These are phyloP conservation scores for Colletotrichum spinosum DNA, from an alignment of 2,329 filamentous ascomycete species.

Conservation along the genomic window DNA sequence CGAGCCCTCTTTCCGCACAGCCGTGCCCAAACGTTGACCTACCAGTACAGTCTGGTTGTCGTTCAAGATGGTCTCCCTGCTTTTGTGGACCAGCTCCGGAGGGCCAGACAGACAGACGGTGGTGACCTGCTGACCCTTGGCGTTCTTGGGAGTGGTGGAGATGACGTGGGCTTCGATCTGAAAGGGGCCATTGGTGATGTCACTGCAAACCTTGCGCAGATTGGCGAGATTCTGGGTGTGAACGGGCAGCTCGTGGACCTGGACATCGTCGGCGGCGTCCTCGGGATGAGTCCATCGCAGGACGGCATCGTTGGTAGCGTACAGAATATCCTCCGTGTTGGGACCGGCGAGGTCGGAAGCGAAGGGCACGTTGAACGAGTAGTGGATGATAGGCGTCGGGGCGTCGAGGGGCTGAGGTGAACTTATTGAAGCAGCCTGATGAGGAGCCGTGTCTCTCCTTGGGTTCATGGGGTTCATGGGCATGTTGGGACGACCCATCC, in stretches of 20 bases:
- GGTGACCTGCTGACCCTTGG: slow-evolving; percentile 76
- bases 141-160: slow-evolving; percentile 80
- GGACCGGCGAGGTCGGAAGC: slow-evolving; percentile 91
- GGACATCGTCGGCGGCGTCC: slow-evolving; percentile 84
- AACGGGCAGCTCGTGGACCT: slow-evolving; percentile 90
- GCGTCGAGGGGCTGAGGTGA: slow-evolving; percentile 79
- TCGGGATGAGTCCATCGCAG: slow-evolving; percentile 94
- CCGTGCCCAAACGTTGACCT: slow-evolving; percentile 51
- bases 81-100: slow-evolving; percentile 88
- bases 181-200: slow-evolving; percentile 77
- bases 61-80: slow-evolving; percentile 88
- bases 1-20: slow-evolving; percentile 2
- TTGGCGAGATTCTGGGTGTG: slow-evolving; percentile 88
- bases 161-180: slow-evolving; percentile 87
- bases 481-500: slow-evolving; percentile 70
- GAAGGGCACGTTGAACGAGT: slow-evolving; percentile 98
- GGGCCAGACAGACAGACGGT: slow-evolving; percentile 93
- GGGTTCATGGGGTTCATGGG: slow-evolving; percentile 68
- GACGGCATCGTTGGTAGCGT: slow-evolving; percentile 88
- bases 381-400: slow-evolving; percentile 73
- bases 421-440: slow-evolving; percentile 67
- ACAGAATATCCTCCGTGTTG: slow-evolving; percentile 93
- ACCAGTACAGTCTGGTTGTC: slow-evolving; percentile 94
- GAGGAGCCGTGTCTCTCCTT: slow-evolving; percentile 67
- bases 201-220: slow-evolving; percentile 82